Base-by-base conservation (phyloP, 2,329 filamentous ascomycete genomes). In the Balansia obtecta region DNA sequence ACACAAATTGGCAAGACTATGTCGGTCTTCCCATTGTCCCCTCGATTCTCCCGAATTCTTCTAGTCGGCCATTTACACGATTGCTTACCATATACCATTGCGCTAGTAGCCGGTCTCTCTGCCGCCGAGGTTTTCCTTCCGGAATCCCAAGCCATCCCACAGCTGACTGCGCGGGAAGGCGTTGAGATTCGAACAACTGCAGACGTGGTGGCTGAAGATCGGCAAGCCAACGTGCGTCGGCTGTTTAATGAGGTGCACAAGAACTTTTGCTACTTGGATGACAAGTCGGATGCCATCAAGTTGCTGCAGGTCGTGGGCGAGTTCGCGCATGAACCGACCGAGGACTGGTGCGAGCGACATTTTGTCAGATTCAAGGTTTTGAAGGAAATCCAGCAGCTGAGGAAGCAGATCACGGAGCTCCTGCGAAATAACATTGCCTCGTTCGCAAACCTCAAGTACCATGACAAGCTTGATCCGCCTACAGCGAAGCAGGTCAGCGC, bases 41-140 rank as follows among this genome's bases (percentile, higher is more conserved):
- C 93, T 16, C 81, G 93, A 1, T 95, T 94, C 62, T 83, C 90
- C 8, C 87, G 91, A 50, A 97, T 97, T 67, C 71, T 98, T n/a
- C 74, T 94, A 9, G 83, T 95, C 45, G 91, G 90, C 0, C 82
- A 94, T 61, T 76, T 86, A 27, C 85, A 94, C 61, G 80, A 83
- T 52, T 90, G 93, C 55, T 75, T 94, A 46, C 84, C 85, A 0
- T 91, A 95, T 61, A 87, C 89, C 3, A 85, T 97, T 53, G 88
- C 89, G 2, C 71, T 97, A 11, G 90, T 98, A 3, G 86, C 93
- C 0, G 88, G 86, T 1, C 72, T 98, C 4, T 94, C 91, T 0
- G 88, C 91, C 0, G 85, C 87, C 0, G 91, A 97, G 58, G 69
- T 97, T 3, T 95, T 95, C 63, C 74, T 96, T 15, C 83, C 86